Percentiles rank a stretch among this genome's conserved stretches.
These are phyloP conservation scores for Aspergillus intermedius DNA, from an alignment of 2,329 filamentous ascomycete genomes.

Conservation along the genomic window DNA sequence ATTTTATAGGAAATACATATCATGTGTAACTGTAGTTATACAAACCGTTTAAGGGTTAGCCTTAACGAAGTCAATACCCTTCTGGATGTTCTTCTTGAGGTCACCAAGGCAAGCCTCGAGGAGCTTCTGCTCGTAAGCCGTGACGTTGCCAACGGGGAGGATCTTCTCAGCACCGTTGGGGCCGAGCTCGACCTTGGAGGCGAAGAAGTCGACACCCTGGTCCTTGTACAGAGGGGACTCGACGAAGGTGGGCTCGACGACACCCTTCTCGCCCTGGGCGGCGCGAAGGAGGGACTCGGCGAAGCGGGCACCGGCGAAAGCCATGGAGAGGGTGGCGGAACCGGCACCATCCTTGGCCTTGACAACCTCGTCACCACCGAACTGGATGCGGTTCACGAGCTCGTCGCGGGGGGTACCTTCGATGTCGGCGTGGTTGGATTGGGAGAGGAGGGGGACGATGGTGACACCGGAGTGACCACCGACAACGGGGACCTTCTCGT, in stretches of 20 bases:
- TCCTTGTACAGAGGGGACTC: constrained; percentile 98
- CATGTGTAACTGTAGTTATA: constrained; percentile 16
- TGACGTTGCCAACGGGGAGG: constrained; percentile 75
- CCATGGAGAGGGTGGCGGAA: constrained; percentile 97
- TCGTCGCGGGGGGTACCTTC: constrained; percentile 64
- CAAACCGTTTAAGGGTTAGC: constrained; percentile 44
- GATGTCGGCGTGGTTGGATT: constrained; percentile 81
- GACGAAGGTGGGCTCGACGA: constrained; percentile 93
- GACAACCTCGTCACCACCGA: constrained; percentile 98
- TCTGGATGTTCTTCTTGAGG: constrained; percentile 74
- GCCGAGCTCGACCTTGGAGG: constrained; percentile 90
- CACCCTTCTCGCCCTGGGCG: constrained; percentile 84
- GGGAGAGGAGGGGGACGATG: constrained; percentile 95
- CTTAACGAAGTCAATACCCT: constrained; percentile 62
- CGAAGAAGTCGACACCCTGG: constrained; percentile 95
- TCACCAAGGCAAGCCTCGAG: constrained; percentile 73
- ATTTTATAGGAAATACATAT: constrained; percentile 5
- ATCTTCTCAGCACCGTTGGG: constrained; percentile 95
- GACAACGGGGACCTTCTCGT: constrained; percentile 92
- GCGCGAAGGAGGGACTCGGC: constrained; percentile 93
- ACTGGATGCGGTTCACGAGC: constrained; percentile 92
- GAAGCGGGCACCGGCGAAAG: constrained; percentile 80
- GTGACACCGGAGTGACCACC: constrained; percentile 97
- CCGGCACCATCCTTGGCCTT: constrained; percentile 98
- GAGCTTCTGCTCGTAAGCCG: constrained; percentile 80